phyloP scores from a whole-genome alignment of 1,284 basidiomycete genomes.

The Xerocomus nothofagi region DNA sequence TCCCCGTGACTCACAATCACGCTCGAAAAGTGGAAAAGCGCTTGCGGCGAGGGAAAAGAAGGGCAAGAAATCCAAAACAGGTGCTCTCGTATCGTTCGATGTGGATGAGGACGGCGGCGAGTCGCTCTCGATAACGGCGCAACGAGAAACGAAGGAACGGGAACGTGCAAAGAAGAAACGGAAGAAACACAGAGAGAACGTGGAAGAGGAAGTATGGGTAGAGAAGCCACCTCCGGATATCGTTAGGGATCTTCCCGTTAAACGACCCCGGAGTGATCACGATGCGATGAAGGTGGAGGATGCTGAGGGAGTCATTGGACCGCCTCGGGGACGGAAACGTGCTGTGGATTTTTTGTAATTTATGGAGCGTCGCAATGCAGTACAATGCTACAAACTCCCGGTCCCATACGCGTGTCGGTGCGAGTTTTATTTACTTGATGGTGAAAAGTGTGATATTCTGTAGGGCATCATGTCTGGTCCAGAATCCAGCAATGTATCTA shows the following conservation, averaged over 20 bases:
- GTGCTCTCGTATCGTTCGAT: constrained; percentile 67
- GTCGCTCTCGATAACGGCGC: constrained; percentile 33
- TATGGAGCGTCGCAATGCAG: background rate
- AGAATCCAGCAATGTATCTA: background rate
- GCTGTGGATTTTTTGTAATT: constrained; percentile 57
- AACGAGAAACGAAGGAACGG: constrained; percentile 39
- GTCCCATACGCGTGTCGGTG: background rate
- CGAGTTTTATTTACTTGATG: constrained; percentile 2
- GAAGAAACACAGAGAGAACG: constrained; percentile 44
- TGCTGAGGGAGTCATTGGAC: constrained; percentile 17
- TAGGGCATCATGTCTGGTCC: background rate
- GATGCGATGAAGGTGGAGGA: constrained; percentile 6
- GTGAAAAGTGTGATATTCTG: background rate
- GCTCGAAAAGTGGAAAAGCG: constrained; percentile 28
- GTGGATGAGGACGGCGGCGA: constrained; percentile 58
- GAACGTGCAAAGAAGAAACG: constrained; percentile 47
- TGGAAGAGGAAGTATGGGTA: constrained; percentile 37
- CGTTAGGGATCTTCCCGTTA: constrained; percentile 16
- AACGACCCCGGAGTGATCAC: constrained; percentile 3
- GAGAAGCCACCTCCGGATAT: constrained; percentile 32
- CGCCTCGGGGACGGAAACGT: constrained; percentile 52
- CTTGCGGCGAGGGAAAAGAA: constrained; percentile 40
- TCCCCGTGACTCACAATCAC: constrained; percentile 49
- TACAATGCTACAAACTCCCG: background rate
- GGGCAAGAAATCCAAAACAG: constrained; percentile 36